These are phyloP conservation scores for Chrysopogon serrulatus DNA, from an alignment of 176 grass and related monocot species.

Conservation along the genomic window DNA sequence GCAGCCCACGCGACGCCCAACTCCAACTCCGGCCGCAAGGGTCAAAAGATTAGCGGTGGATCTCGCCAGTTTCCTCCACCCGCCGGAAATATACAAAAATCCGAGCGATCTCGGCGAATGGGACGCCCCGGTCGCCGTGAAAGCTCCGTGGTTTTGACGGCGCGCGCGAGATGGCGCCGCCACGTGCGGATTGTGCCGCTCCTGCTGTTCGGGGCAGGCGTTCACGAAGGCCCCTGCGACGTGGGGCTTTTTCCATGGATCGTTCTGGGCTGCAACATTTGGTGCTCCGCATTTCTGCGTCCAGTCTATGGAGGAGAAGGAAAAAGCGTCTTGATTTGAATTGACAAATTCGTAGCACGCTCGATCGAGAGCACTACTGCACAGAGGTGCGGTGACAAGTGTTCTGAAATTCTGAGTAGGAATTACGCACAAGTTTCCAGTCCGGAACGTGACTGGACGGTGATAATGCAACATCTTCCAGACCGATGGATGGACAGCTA, in stretches of 20 bases:
- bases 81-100: not conserved
- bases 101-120: constrained; percentile 3
- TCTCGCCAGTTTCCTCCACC: constrained; percentile 16
- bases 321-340: not conserved
- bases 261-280: not conserved
- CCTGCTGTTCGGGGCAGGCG: not conserved
- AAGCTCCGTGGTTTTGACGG: not conserved
- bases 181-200: not conserved
- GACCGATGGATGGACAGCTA: not conserved
- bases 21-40: not conserved
- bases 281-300: not conserved
- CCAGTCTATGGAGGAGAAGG: not conserved
- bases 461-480: not conserved
- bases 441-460: not conserved
- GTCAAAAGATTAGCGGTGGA: not conserved
- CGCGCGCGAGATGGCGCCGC: too few relatives aligned
- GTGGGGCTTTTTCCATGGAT: not conserved
- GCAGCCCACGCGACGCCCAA: not conserved
- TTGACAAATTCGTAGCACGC: not conserved
- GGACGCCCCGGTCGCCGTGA: not conserved
- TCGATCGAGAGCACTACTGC: not conserved
- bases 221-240: not conserved
- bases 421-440: not conserved
- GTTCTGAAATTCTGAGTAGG: not conserved
- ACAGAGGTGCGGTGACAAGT: not conserved